Evolutionary conservation across 345 rosid genomes (phyloP).

Genomic region (Cardamine chenopodiifolia): DNA sequence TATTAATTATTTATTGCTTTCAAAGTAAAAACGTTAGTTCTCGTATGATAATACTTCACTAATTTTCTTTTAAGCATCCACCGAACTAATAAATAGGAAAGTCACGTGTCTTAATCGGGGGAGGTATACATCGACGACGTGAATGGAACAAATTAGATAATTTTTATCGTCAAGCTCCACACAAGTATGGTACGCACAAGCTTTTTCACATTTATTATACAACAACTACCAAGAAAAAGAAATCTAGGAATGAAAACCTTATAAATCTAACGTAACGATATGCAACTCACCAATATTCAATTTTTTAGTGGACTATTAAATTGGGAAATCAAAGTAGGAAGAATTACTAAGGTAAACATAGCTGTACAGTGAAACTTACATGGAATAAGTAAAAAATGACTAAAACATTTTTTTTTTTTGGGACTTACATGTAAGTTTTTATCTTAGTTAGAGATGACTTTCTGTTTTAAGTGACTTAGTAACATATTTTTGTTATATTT

Average conservation of each 20-base stretch:
- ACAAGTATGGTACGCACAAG: neutral
- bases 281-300: neutral
- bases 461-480: neutral
- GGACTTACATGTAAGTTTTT: too few relatives aligned
- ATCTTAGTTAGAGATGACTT: neutral
- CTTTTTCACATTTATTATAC: constrained; percentile 5
- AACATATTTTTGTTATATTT: neutral
- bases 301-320: neutral
- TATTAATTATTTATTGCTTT: neutral
- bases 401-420: too few relatives aligned
- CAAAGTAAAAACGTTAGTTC: neutral
- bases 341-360: neutral
- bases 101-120: neutral
- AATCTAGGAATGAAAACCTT: neutral
- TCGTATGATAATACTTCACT: neutral
- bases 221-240: constrained; percentile 9
- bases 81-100: neutral
- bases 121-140: neutral
- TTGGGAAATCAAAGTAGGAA: neutral
- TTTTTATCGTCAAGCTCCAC: constrained; percentile 4
- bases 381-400: too few relatives aligned
- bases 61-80: neutral
- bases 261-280: neutral
- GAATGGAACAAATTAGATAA: constrained; percentile 3
- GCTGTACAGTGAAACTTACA: too few relatives aligned